These are phyloP conservation scores for Anthracocystis panici-leucophaei DNA, from an alignment of 1,284 basidiomycete species.

Conservation along the genomic window DNA sequence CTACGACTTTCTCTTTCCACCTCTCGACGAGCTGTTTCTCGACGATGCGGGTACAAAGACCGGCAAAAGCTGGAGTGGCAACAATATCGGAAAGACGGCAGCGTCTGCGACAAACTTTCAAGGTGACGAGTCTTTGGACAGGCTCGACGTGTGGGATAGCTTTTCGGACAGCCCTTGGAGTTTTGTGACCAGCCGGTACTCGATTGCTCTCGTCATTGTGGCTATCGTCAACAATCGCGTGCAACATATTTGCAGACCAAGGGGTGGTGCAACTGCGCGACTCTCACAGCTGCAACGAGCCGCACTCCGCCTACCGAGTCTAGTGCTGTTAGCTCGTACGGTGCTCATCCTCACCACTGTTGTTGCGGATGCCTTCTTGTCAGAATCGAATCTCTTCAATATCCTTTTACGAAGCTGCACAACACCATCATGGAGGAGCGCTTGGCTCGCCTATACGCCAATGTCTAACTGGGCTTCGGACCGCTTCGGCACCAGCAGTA, in stretches of 20 bases:
- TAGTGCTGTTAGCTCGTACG: conserved; percentile 47
- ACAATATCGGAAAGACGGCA: background rate
- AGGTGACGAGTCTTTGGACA: conserved; percentile 14
- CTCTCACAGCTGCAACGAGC: conserved; percentile 43
- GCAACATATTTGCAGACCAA: conserved; percentile 64
- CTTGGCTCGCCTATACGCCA: conserved; percentile 43
- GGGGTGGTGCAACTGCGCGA: conserved; percentile 40
- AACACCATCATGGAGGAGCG: conserved; percentile 31
- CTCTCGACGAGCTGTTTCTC: conserved; percentile 25
- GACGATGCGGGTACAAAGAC: conserved; percentile 1
- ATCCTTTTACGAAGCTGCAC: conserved; percentile 5
- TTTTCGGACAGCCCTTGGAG: conserved; percentile 55
- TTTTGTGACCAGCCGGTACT: conserved; percentile 62
- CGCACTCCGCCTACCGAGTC: conserved; percentile 54
- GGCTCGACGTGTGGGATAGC: conserved; percentile 37
- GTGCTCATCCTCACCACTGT: conserved; percentile 48
- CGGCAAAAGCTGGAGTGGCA: background rate
- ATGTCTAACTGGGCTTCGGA: conserved; percentile 39
- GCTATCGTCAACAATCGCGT: conserved; percentile 62
- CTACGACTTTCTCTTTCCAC: conserved; percentile 49
- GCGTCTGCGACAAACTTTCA: conserved; percentile 10
- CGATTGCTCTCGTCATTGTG: conserved; percentile 52
- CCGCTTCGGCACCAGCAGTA: conserved; percentile 33
- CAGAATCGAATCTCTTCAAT: conserved; percentile 28
- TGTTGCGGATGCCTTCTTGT: conserved; percentile 35